phyloP scores from a whole-genome alignment of 208 protist species.

The Acanthamoeba rhysodes region DNA sequence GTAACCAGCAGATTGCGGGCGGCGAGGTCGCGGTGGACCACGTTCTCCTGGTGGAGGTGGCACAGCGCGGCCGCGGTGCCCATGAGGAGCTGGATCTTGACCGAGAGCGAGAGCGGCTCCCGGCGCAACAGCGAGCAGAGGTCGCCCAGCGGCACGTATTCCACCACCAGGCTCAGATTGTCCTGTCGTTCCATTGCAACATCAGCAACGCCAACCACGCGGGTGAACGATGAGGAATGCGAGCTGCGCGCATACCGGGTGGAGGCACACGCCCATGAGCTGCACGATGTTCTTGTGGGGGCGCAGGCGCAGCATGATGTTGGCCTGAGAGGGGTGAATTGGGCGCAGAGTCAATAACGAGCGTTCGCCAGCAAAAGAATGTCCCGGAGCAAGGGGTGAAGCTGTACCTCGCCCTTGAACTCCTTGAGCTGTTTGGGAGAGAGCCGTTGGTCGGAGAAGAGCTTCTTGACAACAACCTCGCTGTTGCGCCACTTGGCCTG shows the following conservation, averaged over 20 bases:
- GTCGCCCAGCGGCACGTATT: background rate
- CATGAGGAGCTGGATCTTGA: background rate
- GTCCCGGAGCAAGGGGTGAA: no score
- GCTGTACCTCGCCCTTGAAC: background rate
- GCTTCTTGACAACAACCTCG: conserved; percentile 2
- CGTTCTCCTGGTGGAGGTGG: background rate
- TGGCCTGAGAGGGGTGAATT: background rate
- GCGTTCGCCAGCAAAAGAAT: no score
- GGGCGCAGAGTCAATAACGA: no score
- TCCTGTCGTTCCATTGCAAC: background rate
- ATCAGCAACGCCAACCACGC: no score
- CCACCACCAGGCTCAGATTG: background rate
- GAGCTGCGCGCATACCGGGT: background rate
- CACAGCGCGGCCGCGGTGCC: background rate
- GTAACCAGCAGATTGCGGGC: background rate
- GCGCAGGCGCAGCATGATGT: background rate
- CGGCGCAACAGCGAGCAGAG: background rate
- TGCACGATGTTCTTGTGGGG: background rate
- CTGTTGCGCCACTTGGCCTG: conserved; percentile 30
- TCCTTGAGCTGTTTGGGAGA: background rate
- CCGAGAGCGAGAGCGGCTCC: background rate
- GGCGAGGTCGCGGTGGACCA: background rate
- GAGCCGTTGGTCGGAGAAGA: conserved; percentile 19
- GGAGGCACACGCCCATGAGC: background rate
- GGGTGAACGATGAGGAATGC: no score